Evolutionary conservation across 441 rosid genomes (phyloP).

Genomic region (Brassica hybrid): DNA sequence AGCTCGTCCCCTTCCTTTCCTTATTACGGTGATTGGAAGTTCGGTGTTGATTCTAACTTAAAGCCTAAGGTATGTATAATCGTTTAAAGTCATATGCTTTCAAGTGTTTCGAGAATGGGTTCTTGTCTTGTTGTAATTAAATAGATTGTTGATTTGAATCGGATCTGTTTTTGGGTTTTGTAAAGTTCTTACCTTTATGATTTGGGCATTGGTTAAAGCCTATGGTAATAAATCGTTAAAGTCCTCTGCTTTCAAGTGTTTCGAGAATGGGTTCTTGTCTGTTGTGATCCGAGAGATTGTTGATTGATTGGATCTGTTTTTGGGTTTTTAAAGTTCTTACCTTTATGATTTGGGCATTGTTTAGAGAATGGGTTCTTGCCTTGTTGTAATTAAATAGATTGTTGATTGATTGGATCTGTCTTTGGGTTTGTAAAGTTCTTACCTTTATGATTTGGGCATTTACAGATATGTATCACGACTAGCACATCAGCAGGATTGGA

Average conservation of each 20-base stretch:
- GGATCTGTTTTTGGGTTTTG: conserved; percentile 31
- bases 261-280: too few relatives aligned
- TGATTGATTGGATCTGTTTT: conserved; percentile 62
- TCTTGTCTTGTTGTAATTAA: neutral
- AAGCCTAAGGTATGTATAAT: conserved; percentile 67
- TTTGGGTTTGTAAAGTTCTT: conserved; percentile 17
- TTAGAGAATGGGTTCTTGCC: too few relatives aligned
- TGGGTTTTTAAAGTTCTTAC: too few relatives aligned
- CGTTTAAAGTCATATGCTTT: too few relatives aligned
- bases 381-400: too few relatives aligned
- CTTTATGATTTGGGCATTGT: too few relatives aligned
- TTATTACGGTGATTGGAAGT: conserved; percentile 81
- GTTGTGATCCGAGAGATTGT: too few relatives aligned
- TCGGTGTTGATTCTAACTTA: conserved; percentile 64
- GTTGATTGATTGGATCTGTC: too few relatives aligned
- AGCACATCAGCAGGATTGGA: conserved; percentile 80
- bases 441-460: conserved; percentile 22
- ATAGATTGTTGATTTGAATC: neutral
- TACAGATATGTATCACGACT: conserved; percentile 71
- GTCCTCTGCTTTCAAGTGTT: neutral
- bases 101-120: too few relatives aligned
- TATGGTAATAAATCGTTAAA: too few relatives aligned
- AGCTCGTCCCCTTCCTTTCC: conserved; percentile 91
- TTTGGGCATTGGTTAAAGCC: too few relatives aligned
- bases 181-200: conserved; percentile 6